Evolutionary conservation across 2,329 filamentous ascomycete species (phyloP).

Genomic region (Tolypocladium endophyticum): DNA sequence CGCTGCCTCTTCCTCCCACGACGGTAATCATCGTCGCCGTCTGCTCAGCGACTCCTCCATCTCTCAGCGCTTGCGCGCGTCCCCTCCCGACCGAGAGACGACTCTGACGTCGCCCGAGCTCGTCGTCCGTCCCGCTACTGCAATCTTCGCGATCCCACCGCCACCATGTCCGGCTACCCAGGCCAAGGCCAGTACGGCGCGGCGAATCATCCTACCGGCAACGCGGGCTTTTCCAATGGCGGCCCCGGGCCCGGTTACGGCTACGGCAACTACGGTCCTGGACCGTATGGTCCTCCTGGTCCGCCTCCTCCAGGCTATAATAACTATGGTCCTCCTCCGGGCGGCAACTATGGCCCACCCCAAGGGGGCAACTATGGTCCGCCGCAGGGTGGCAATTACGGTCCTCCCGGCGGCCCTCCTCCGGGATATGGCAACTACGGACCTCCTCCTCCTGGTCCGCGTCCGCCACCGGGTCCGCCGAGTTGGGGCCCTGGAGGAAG

Average conservation of each 20-base stretch:
- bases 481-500: slow-evolving; percentile 8
- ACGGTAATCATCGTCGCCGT: neutral
- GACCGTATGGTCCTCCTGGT: slow-evolving; percentile 10
- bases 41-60: neutral
- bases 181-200: slow-evolving; percentile 29
- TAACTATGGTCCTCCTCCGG: slow-evolving; percentile 12
- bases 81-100: neutral
- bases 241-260: slow-evolving; percentile 18
- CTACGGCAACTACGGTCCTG: slow-evolving; percentile 16
- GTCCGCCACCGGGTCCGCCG: slow-evolving; percentile 4
- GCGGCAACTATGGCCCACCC: slow-evolving; percentile 11
- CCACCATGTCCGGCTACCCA: slow-evolving; percentile 28
- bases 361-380: slow-evolving; percentile 11
- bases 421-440: slow-evolving; percentile 12
- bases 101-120: neutral
- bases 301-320: slow-evolving; percentile 9
- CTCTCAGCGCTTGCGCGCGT: neutral
- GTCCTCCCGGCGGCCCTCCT: slow-evolving; percentile 8
- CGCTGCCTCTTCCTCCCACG: neutral
- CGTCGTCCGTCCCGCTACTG: neutral
- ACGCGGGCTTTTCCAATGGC: slow-evolving; percentile 12
- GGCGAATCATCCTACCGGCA: slow-evolving; percentile 17
- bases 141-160: neutral
- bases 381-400: slow-evolving; percentile 10
- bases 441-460: slow-evolving; percentile 10